phyloP scores from a whole-genome alignment of 2,329 filamentous ascomycete genomes.

The Nothophaeocryptopus gaeumannii region DNA sequence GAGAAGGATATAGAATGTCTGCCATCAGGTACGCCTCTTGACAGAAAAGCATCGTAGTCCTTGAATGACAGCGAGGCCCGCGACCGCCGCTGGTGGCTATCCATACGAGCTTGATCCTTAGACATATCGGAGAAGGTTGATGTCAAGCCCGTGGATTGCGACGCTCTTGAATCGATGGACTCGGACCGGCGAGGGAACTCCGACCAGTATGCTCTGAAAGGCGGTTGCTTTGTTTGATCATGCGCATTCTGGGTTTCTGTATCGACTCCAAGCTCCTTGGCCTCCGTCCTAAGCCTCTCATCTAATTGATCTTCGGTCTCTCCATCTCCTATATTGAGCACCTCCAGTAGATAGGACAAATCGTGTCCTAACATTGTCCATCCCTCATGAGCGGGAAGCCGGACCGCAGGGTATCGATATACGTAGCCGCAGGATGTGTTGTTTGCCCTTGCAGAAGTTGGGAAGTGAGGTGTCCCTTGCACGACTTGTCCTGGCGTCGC shows the following conservation, averaged over 20 bases:
- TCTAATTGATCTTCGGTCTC: conserved; percentile 33
- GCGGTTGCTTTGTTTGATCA: conserved; percentile 3
- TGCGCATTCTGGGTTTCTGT: conserved; percentile 12
- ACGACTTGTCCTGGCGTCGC: background rate
- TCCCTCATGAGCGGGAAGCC: background rate
- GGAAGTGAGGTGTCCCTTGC: conserved; percentile 5
- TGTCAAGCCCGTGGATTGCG: conserved; percentile 35
- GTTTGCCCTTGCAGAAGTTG: background rate
- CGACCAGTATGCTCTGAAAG: conserved; percentile 14
- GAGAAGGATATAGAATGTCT: conserved; percentile 32
- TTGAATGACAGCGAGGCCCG: conserved; percentile 32
- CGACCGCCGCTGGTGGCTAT: conserved; percentile 15
- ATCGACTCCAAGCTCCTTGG: conserved; percentile 29
- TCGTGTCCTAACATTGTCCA: conserved; percentile 22
- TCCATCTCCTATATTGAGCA: conserved; percentile 29
- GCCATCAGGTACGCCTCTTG: conserved; percentile 25
- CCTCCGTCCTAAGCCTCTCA: conserved; percentile 25
- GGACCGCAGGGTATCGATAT: conserved; percentile 4
- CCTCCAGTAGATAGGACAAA: conserved; percentile 29
- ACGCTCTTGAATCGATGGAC: conserved; percentile 33
- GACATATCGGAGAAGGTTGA: conserved; percentile 35
- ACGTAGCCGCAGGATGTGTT: background rate
- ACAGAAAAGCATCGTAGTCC: conserved; percentile 36
- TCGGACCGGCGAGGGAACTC: conserved; percentile 29
- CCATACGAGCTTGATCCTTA: conserved; percentile 23